Evolutionary conservation across 805 yeast genomes (phyloP).

Genomic region (Cyberlindnera maclurae): DNA sequence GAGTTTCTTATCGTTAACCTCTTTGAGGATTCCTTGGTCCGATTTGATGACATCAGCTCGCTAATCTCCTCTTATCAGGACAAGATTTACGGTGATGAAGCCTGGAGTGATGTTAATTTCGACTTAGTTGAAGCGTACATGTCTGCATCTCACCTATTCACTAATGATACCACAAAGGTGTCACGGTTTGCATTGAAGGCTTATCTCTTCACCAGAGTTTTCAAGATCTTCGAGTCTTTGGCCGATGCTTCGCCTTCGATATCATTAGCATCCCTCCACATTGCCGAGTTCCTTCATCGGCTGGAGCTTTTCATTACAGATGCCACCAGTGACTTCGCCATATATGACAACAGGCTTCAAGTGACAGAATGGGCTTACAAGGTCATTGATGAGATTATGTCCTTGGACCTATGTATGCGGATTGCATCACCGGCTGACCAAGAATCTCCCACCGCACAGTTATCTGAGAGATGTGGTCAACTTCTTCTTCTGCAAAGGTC

Average conservation of each 20-base stretch:
- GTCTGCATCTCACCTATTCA: neutral
- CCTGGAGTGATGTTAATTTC: neutral
- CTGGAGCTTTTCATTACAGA: conserved; percentile 33
- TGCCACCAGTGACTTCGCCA: conserved; percentile 17
- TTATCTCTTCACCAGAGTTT: conserved; percentile 31
- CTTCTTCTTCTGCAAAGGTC: conserved; percentile 42
- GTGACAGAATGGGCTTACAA: conserved; percentile 35
- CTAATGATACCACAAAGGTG: neutral
- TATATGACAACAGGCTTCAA: conserved; percentile 18
- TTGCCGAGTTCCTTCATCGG: conserved; percentile 32
- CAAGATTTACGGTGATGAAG: neutral
- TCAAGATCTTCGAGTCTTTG: conserved; percentile 30
- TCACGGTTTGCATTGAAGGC: conserved; percentile 14
- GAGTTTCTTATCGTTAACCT: conserved; percentile 49
- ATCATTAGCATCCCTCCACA: conserved; percentile 35
- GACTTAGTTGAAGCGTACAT: neutral
- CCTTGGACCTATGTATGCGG: conserved; percentile 14
- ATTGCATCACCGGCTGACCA: conserved; percentile 15
- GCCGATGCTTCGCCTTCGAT: conserved; percentile 31
- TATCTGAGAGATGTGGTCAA: conserved; percentile 40
- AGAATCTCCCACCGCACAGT: conserved; percentile 20
- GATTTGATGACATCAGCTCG: conserved; percentile 40
- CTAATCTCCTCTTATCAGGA: conserved; percentile 15
- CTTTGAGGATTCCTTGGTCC: conserved; percentile 50
- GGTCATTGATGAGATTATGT: conserved; percentile 36